These are phyloP conservation scores for Hamigera avellanea DNA, from an alignment of 495 filamentous ascomycete species.

Conservation along the genomic window DNA sequence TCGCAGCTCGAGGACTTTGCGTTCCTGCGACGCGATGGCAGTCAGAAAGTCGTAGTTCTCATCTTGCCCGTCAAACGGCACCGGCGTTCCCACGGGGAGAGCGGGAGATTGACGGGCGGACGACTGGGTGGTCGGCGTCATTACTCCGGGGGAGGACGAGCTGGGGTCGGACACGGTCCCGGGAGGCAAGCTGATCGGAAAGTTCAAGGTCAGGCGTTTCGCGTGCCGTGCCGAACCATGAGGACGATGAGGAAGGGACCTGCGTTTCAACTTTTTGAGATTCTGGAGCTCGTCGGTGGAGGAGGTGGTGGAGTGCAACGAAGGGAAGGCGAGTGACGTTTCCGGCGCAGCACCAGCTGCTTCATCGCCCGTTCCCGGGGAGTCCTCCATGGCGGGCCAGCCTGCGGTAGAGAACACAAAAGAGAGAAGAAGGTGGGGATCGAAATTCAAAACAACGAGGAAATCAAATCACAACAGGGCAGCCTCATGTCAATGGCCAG, in stretches of 20 bases:
- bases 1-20: slow-evolving; percentile 80
- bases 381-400: slow-evolving; percentile 2
- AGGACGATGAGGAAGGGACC: slow-evolving; percentile 41
- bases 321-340: not conserved
- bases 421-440: not conserved
- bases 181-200: slow-evolving; percentile 46
- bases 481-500: too few relatives aligned
- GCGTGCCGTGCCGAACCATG: slow-evolving; percentile 45
- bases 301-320: not conserved
- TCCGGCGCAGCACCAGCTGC: not conserved
- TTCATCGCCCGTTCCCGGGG: not conserved
- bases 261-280: slow-evolving; percentile 27
- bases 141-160: slow-evolving; percentile 25
- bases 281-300: not conserved
- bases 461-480: too few relatives aligned
- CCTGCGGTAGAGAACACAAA: not conserved
- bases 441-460: not conserved
- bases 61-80: slow-evolving; percentile 38
- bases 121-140: slow-evolving; percentile 26
- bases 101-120: slow-evolving; percentile 19
- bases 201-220: slow-evolving; percentile 70
- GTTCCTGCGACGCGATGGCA: slow-evolving; percentile 83
- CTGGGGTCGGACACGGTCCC: slow-evolving; percentile 15
- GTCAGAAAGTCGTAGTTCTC: slow-evolving; percentile 63
- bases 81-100: slow-evolving; percentile 26